Conservation (phyloP, 179 eudicot species). For the Spergularia azorica region DNA sequence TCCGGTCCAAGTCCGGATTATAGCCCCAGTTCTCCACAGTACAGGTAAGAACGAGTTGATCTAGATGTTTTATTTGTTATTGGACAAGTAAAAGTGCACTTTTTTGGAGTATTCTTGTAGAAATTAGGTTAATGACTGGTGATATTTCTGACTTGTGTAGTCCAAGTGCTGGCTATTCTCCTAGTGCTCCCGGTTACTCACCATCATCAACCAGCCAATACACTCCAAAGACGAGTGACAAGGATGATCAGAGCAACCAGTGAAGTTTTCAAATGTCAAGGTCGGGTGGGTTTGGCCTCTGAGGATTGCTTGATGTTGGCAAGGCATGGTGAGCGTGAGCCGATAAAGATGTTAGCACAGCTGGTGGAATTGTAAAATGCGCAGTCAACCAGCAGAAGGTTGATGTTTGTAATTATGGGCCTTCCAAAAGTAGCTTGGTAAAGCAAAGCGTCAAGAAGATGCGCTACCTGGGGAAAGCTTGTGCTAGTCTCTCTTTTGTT, state of each 20-base stretch:
- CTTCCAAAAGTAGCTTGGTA: no score
- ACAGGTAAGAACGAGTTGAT: slow-evolving; percentile 52
- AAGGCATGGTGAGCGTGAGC: no score
- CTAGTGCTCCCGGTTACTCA: slow-evolving; percentile 98
- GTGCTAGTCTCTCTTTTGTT: no score
- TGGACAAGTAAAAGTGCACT: background rate
- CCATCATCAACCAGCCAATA: slow-evolving; percentile 93
- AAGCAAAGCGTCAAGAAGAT: no score
- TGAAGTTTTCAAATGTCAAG: background rate
- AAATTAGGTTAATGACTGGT: background rate
- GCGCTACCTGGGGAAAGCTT: no score
- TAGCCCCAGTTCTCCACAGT: slow-evolving; percentile 96
- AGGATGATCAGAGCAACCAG: slow-evolving; percentile 49
- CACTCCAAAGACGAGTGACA: slow-evolving; percentile 66
- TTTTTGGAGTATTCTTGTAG: background rate
- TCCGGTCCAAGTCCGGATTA: slow-evolving; percentile 80
- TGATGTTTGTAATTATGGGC: no score
- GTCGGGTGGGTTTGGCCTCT: no score
- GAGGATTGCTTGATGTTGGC: no score
- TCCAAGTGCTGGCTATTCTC: slow-evolving; percentile 97
- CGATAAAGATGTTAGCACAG: no score
- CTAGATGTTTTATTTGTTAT: background rate
- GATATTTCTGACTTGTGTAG: slow-evolving; percentile 35
- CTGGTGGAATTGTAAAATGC: no score
- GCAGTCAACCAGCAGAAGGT: no score